phyloP scores from a whole-genome alignment of 768 basidiomycete species.

The Rhodotorula paludigena region DNA sequence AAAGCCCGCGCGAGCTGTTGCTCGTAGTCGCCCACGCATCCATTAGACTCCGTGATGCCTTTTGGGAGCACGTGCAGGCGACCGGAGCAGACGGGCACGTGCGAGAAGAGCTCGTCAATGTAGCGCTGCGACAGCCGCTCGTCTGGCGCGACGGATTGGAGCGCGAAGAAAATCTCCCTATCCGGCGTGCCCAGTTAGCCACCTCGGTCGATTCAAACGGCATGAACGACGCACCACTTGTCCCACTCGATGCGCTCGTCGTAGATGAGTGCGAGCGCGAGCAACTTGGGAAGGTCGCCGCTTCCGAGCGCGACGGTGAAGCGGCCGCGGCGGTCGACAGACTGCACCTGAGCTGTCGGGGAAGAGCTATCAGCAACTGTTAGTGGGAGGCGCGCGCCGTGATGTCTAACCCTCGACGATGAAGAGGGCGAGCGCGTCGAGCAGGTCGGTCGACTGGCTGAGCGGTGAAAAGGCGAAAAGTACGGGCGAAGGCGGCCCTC shows the following conservation, averaged over 20 bases:
- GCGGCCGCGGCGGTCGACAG: conserved; percentile 76
- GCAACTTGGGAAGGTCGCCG: conserved; percentile 69
- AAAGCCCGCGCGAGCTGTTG: conserved; percentile 72
- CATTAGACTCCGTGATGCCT: conserved; percentile 45
- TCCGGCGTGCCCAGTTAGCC: too few relatives aligned
- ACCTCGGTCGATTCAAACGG: not conserved
- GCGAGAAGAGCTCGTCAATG: conserved; percentile 68
- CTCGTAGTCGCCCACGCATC: too few relatives aligned
- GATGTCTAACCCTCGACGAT: conserved; percentile 55
- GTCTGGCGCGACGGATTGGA: conserved; percentile 87
- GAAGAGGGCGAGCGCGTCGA: conserved; percentile 65
- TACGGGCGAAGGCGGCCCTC: conserved; percentile 57
- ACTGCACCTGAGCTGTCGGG: conserved; percentile 65
- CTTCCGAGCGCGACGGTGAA: conserved; percentile 90
- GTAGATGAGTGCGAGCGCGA: conserved; percentile 54
- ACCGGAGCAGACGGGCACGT: conserved; percentile 64
- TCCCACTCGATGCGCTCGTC: conserved; percentile 68
- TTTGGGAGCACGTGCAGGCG: conserved; percentile 68
- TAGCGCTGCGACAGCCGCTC: conserved; percentile 87
- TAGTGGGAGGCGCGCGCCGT: not conserved
- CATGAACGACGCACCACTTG: conserved; percentile 63
- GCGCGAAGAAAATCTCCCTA: conserved; percentile 94
- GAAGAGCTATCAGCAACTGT: not conserved
- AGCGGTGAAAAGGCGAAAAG: conserved; percentile 61
- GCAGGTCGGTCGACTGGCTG: conserved; percentile 53